phyloP scores from a whole-genome alignment of 2,329 filamentous ascomycete species.

The Metarhizium brunneum region DNA sequence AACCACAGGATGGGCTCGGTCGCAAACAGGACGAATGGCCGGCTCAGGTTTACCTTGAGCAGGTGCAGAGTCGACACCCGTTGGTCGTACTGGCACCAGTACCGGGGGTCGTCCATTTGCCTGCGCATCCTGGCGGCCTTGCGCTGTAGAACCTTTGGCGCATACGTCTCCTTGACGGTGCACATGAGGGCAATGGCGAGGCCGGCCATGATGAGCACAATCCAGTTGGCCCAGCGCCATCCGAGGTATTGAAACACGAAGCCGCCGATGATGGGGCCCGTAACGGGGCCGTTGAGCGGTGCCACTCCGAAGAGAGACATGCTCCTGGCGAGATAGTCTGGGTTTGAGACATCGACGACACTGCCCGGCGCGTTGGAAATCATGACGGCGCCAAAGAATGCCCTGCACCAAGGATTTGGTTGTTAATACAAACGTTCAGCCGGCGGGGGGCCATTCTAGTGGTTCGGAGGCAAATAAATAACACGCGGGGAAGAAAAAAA shows the following conservation, averaged over 20 bases:
- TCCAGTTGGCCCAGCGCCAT: conserved; percentile 85
- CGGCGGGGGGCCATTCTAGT: background rate
- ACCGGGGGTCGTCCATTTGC: conserved; percentile 60
- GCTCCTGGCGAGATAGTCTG: conserved; percentile 72
- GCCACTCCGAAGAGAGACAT: conserved; percentile 63
- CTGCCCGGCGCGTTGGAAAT: conserved; percentile 77
- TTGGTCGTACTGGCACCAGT: conserved; percentile 75
- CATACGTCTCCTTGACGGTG: conserved; percentile 66
- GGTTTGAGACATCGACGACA: conserved; percentile 72
- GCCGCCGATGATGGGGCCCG: conserved; percentile 53
- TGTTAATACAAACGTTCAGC: background rate
- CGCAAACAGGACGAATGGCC: conserved; percentile 68
- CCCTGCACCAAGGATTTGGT: conserved; percentile 10
- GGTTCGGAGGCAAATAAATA: too few species aligned
- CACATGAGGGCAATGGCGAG: conserved; percentile 49
- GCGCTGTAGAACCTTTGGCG: conserved; percentile 57
- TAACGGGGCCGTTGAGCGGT: conserved; percentile 64
- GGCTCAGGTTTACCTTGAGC: conserved; percentile 64
- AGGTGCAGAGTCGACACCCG: conserved; percentile 54
- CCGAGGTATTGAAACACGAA: conserved; percentile 63
- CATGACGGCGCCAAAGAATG: conserved; percentile 61
- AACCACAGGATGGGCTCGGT: conserved; percentile 76
- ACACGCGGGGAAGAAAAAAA: background rate
- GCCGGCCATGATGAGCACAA: conserved; percentile 63
- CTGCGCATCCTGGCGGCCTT: conserved; percentile 56